Conservation (phyloP, 768 basidiomycete genomes). For the Lactarius tabidus region DNA sequence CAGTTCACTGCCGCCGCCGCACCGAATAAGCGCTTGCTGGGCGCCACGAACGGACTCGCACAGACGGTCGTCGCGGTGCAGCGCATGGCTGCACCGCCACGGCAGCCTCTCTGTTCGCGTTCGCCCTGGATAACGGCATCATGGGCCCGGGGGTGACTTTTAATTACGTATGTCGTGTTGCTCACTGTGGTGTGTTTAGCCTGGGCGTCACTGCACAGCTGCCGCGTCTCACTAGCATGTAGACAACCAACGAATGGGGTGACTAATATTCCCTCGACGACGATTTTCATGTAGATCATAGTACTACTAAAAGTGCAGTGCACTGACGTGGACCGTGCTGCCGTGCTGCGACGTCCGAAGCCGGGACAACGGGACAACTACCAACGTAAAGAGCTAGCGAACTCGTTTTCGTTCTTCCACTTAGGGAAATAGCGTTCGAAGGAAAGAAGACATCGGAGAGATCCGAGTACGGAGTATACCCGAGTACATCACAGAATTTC, state of each 20-base stretch:
- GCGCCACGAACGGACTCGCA: conserved; percentile 58
- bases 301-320: neutral
- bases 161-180: conserved; percentile 17
- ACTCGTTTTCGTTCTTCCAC: too few species aligned
- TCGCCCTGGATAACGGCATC: conserved; percentile 47
- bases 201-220: conserved; percentile 16
- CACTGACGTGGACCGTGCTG: too few species aligned
- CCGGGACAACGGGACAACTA: too few species aligned
- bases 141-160: conserved; percentile 48
- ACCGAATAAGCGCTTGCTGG: conserved; percentile 60
- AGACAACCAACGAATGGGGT: neutral
- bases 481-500: too few species aligned
- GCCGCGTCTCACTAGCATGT: conserved; percentile 5
- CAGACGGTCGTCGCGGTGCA: conserved; percentile 39
- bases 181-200: neutral
- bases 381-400: too few species aligned
- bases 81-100: conserved; percentile 50
- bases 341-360: too few species aligned
- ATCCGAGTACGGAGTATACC: too few species aligned
- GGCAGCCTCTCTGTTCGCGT: conserved; percentile 61
- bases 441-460: too few species aligned
- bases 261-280: neutral
- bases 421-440: too few species aligned
- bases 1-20: conserved; percentile 60
- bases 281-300: neutral